Conservation (phyloP, 306 rosid genomes). For the Cucurbita maxima region DNA sequence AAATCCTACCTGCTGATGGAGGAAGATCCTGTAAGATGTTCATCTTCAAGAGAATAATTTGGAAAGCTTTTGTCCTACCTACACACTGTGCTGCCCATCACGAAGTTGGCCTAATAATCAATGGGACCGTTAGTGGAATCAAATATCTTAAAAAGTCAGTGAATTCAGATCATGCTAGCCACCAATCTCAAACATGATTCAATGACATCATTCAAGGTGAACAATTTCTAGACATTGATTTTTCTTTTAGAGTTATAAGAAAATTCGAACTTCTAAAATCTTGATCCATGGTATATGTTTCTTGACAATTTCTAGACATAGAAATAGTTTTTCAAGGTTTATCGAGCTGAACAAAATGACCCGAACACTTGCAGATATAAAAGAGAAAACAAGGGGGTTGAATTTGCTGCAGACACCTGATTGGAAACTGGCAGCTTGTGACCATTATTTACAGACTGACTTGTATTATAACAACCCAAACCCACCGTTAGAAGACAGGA, state of each 20-base stretch:
- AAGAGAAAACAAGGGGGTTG: not conserved
- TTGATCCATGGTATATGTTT: too few species aligned
- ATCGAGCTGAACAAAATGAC: not conserved
- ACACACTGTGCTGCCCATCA: not conserved
- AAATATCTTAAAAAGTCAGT: not conserved
- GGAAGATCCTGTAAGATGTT: not conserved
- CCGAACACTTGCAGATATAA: not conserved
- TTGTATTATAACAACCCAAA: too few species aligned
- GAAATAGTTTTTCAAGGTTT: not conserved
- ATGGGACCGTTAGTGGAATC: not conserved
- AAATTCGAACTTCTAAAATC: not conserved
- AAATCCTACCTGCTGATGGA: constrained; percentile 7
- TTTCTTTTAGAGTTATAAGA: not conserved
- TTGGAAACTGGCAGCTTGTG: not conserved
- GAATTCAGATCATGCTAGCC: not conserved
- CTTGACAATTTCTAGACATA: too few species aligned
- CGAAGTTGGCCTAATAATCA: not conserved
- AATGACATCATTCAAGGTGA: not conserved
- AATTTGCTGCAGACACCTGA: constrained; percentile 10
- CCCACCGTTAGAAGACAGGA: too few species aligned
- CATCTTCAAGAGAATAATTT: constrained; percentile 3
- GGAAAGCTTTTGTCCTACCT: not conserved
- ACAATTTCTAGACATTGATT: not conserved
- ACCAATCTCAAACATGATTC: not conserved
- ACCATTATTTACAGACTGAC: not conserved